A percentile compares a stretch with the other conserved stretches of the same genome.
Evolutionary conservation across 1,284 basidiomycete species (phyloP).

Genomic region (Thelephora terrestris): DNA sequence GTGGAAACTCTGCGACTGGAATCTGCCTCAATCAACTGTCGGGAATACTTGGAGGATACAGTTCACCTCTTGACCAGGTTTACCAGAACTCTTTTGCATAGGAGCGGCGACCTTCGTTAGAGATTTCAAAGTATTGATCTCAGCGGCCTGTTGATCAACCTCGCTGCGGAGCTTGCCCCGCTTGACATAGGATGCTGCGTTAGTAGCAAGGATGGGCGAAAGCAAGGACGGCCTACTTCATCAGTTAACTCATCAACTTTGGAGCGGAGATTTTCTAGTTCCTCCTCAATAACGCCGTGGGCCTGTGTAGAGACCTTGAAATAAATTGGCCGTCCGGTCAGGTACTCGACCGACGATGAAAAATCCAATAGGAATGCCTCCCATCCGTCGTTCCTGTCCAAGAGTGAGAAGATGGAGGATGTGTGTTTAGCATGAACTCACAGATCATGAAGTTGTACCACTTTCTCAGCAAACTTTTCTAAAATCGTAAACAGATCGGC

Average conservation of each 20-base stretch:
- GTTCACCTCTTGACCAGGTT: constrained; percentile 40
- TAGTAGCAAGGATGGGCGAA: not conserved
- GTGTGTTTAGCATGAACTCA: constrained; percentile 21
- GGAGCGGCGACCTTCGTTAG: constrained; percentile 33
- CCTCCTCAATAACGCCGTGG: constrained; percentile 41
- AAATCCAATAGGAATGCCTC: constrained; percentile 51
- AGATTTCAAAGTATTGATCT: constrained; percentile 56
- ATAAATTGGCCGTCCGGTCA: constrained; percentile 58
- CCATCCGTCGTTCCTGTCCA: constrained; percentile 53
- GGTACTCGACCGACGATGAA: constrained; percentile 49
- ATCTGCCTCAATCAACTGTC: not conserved
- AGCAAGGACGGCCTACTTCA: constrained; percentile 35
- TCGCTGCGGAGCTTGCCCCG: constrained; percentile 41
- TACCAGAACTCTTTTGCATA: constrained; percentile 27
- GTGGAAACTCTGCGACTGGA: constrained; percentile 44
- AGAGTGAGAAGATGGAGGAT: not conserved
- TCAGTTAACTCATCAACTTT: constrained; percentile 53
- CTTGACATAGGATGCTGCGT: constrained; percentile 21
- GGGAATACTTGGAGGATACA: not conserved
- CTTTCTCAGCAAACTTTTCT: constrained; percentile 62
- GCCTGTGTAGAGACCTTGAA: constrained; percentile 36
- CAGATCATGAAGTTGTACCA: constrained; percentile 51
- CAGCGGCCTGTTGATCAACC: constrained; percentile 49
- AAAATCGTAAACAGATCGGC: constrained; percentile 50
- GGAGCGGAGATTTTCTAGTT: constrained; percentile 48